Base-by-base conservation (phyloP, 2,329 filamentous ascomycete genomes). In the Fusarium odoratissimum region DNA sequence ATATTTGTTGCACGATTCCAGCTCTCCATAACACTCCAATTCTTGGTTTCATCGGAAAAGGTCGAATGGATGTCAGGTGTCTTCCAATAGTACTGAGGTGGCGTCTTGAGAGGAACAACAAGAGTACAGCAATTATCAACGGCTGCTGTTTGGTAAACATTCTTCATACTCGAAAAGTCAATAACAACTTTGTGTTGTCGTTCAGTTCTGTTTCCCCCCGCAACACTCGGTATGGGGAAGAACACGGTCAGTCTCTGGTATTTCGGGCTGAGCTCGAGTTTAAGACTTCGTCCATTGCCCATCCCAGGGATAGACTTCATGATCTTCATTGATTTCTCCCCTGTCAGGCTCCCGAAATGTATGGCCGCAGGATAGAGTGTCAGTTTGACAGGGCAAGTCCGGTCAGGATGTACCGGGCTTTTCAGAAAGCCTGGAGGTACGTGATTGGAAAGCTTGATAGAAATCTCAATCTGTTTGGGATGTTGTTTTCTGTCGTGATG, bases 301-400 rank as follows among this genome's bases (percentile, higher is more conserved):
- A 62, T 56, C 5, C 62, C 30, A 8, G 44, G 40, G n/a, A 80
- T 38, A 2, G 75, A 73, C 58, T 86, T 87, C 85, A 93, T 88
- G 13, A 85, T 80, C 78, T 91, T 87, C 85, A 95, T 90, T 0
- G 84, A 83, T 6, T 81, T 82, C 8, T 88, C 85, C 2, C 85
- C 81, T 3, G 86, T 74, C 81, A 90, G 85, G 44, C 90, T 83
- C 0, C 93, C 92, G 73, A 95, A 92, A 23, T 90, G 86, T 4
- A 95, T 76, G 1, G 81, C 82, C 3, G 78, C 74, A 6, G 87
- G 83, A 3, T 79, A 75, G 4, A 90, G 70, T 21, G 77, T 83
- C 79, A 88, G 80, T 25, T 76, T 77, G 28, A 77, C 66, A 3
- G 80, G 79, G 46, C 82, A 81, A 10, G 41, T 52, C 10, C 75